Evolutionary conservation across 768 basidiomycete species (phyloP).

Genomic region (button mushroom (Agaricus bisporus)): DNA sequence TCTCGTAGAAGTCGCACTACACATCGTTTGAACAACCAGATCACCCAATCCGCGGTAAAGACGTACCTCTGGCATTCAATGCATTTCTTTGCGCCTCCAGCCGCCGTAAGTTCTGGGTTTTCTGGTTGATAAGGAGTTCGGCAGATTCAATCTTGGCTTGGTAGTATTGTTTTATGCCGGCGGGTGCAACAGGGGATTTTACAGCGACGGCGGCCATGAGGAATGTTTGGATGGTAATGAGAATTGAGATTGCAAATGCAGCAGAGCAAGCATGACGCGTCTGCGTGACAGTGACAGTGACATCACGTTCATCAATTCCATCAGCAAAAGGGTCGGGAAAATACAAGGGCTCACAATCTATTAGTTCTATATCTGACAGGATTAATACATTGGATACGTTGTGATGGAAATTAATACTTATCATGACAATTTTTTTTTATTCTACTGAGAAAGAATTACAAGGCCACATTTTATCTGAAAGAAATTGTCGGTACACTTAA

Average conservation of each 20-base stretch:
- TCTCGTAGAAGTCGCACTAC: conserved; percentile 85
- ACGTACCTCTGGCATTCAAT: conserved; percentile 83
- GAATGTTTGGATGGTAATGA: conserved; percentile 1
- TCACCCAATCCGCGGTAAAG: not conserved
- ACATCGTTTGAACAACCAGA: not conserved
- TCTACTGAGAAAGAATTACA: no score
- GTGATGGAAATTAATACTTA: no score
- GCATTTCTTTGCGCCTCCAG: conserved; percentile 97
- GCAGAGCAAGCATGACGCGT: conserved; percentile 5
- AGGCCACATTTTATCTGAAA: no score
- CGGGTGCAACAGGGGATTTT: conserved; percentile 38
- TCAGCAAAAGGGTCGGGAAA: no score
- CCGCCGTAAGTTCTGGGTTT: conserved; percentile 92
- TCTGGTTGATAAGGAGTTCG: conserved; percentile 90
- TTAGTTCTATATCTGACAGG: no score
- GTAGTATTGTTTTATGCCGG: conserved; percentile 85
- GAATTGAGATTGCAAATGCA: not conserved
- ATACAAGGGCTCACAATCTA: no score
- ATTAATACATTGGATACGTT: no score
- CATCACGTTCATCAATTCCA: not conserved
- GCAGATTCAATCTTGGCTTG: conserved; percentile 94
- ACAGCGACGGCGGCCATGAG: conserved; percentile 30
- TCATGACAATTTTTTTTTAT: no score
- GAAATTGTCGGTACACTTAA: no score
- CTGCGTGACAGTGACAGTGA: conserved; percentile 4